Conservation (phyloP, 306 rosid species). For the Inga leiocalycina region DNA sequence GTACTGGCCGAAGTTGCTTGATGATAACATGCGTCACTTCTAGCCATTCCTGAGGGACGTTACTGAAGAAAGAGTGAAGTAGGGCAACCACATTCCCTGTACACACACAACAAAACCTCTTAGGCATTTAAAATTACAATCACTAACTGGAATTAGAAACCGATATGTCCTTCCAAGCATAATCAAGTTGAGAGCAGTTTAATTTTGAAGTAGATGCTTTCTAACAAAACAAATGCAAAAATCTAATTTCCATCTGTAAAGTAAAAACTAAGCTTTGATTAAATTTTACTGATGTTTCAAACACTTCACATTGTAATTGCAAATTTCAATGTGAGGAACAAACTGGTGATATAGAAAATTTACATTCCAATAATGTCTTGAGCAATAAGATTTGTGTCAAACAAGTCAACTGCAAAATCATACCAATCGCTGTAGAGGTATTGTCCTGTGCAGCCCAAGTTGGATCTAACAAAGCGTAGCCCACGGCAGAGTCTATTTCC, state of each 20-base stretch:
- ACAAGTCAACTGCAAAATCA: constrained; percentile 32
- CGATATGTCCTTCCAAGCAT: constrained; percentile 24
- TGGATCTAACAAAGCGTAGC: constrained; percentile 97
- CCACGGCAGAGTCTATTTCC: constrained; percentile 95
- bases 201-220: constrained; percentile 31
- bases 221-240: constrained; percentile 4
- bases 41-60: constrained; percentile 95
- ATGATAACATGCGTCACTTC: constrained; percentile 80
- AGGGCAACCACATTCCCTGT: constrained; percentile 91
- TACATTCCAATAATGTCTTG: constrained; percentile 4
- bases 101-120: constrained; percentile 33
- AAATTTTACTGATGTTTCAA: not conserved
- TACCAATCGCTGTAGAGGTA: constrained; percentile 97
- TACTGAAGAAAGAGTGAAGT: constrained; percentile 94
- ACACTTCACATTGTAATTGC: not conserved
- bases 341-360: constrained; percentile 8
- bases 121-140: constrained; percentile 14
- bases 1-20: constrained; percentile 86
- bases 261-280: not conserved
- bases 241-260: constrained; percentile 20
- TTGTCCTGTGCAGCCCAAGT: constrained; percentile 99
- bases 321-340: constrained; percentile 5
- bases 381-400: constrained; percentile 14
- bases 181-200: constrained; percentile 16
- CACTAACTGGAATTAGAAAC: constrained; percentile 15